Evolutionary conservation across 1,139 yeast genomes (phyloP).

Genomic region (Yamadazyma kanchanaburiensis): DNA sequence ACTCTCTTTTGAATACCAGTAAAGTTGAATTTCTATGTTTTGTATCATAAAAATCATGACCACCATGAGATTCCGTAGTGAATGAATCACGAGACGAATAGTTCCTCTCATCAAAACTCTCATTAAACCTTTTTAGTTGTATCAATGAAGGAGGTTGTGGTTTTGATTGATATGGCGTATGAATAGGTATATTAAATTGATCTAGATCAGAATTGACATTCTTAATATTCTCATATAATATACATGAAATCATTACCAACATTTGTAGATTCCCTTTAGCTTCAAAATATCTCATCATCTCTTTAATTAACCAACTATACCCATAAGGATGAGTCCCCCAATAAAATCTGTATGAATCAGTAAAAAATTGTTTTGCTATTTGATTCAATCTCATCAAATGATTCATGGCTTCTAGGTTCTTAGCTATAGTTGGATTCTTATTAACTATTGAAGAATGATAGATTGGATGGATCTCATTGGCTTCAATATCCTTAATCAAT

Average conservation of each 20-base stretch:
- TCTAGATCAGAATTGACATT: conserved; percentile 16
- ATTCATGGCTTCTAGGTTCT: conserved; percentile 15
- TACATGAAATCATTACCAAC: conserved; percentile 86
- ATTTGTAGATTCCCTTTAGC: conserved; percentile 69
- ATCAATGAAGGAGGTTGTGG: conserved; percentile 31
- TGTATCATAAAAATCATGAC: conserved; percentile 2
- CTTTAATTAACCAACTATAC: conserved; percentile 64
- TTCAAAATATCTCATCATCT: conserved; percentile 66
- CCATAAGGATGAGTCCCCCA: conserved; percentile 91
- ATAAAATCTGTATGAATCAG: conserved; percentile 33
- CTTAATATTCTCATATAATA: conserved; percentile 43
- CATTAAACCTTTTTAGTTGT: conserved; percentile 14
- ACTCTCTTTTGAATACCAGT: conserved; percentile 21
- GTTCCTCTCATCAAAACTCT: conserved; percentile 9
- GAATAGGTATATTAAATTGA: conserved; percentile 36
- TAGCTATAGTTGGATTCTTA: conserved; percentile 9
- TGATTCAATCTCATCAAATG: conserved; percentile 16
- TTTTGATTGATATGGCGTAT: conserved; percentile 42
- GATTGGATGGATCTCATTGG: conserved; percentile 13
- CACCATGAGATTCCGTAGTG: conserved; percentile 8
- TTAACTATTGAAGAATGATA: conserved; percentile 10
- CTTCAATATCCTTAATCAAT: conserved; percentile 27
- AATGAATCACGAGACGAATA: conserved; percentile 11
- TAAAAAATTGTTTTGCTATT: conserved; percentile 15
- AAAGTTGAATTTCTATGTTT: conserved; percentile 17